phyloP scores from a whole-genome alignment of 176 grass and related monocot genomes.

The Melocanna baccifera region DNA sequence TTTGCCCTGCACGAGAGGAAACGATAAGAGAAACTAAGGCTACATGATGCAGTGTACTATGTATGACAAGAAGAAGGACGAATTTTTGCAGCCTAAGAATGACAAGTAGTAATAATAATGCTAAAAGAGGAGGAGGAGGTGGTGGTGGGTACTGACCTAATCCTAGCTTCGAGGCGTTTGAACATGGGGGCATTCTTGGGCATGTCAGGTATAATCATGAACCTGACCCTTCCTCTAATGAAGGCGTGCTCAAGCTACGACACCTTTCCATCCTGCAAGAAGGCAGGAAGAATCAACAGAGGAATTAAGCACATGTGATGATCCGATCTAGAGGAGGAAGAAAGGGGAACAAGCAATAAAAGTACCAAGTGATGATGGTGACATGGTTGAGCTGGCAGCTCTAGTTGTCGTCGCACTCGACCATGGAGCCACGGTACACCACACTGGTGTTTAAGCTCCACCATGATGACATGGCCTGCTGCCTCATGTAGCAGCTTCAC shows the following conservation, averaged over 20 bases:
- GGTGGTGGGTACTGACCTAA: background rate
- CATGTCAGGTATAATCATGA: slow-evolving; percentile 81
- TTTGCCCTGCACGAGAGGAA: slow-evolving; percentile 44
- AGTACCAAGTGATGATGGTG: slow-evolving; percentile 43
- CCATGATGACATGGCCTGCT: slow-evolving; percentile 86
- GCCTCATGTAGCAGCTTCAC: slow-evolving; percentile 96
- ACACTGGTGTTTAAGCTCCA: slow-evolving; percentile 87
- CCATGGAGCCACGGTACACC: slow-evolving; percentile 62
- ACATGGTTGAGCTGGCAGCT: slow-evolving; percentile 51
- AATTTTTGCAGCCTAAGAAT: background rate
- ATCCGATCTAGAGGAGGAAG: background rate
- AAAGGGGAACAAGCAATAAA: too few species aligned
- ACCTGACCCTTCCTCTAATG: slow-evolving; percentile 62
- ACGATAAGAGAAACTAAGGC: background rate
- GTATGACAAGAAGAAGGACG: background rate
- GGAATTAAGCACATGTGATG: too few species aligned
- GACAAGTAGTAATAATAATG: background rate
- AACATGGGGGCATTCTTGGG: slow-evolving; percentile 76
- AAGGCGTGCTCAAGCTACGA: slow-evolving; percentile 66
- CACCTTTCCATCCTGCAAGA: slow-evolving; percentile 51
- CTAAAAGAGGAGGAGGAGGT: background rate
- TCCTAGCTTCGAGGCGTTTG: slow-evolving; percentile 59
- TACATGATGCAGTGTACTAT: background rate
- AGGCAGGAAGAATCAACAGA: background rate
- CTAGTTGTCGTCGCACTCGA: slow-evolving; percentile 71